These are phyloP conservation scores for Nakazawaea ishiwadae DNA, from an alignment of 805 yeast genomes.

Conservation along the genomic window DNA sequence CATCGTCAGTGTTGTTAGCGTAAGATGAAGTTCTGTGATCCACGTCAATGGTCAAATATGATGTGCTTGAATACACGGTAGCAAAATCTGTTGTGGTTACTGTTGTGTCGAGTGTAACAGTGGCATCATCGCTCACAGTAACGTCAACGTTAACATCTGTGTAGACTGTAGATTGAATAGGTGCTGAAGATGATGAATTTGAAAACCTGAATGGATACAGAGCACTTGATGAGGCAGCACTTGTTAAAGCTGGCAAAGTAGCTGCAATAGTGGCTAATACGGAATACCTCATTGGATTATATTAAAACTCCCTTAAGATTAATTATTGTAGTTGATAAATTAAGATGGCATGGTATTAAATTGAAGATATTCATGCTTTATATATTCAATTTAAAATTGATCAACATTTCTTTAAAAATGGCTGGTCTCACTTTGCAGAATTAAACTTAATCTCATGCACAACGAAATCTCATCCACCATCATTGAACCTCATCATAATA, in stretches of 20 bases:
- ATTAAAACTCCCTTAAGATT: neutral
- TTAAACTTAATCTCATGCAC: no score
- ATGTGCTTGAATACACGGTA: slow-evolving; percentile 10
- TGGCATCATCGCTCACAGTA: slow-evolving; percentile 1
- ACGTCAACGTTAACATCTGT: slow-evolving; percentile 9
- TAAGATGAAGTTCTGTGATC: slow-evolving; percentile 8
- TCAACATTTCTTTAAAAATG: neutral
- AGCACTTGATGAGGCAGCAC: slow-evolving; percentile 1
- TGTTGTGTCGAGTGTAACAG: slow-evolving; percentile 10
- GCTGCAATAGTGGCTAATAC: slow-evolving; percentile 7
- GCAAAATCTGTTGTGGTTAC: slow-evolving; percentile 8
- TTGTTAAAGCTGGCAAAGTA: slow-evolving; percentile 3
- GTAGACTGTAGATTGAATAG: no score
- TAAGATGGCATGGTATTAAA: neutral
- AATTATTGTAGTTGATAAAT: neutral
- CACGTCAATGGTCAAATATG: slow-evolving; percentile 6
- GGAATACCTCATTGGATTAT: slow-evolving; percentile 1
- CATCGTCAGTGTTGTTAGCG: slow-evolving; percentile 7
- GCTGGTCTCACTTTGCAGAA: no score
- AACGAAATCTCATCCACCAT: no score
- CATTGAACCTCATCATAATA: no score
- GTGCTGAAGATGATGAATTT: slow-evolving; percentile 2
- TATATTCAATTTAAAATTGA: neutral
- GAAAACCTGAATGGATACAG: slow-evolving; percentile 2
- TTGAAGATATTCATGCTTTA: neutral